Percentiles rank a stretch among this genome's conserved stretches.
These are phyloP conservation scores for Cylindrotheca fusiformis DNA, from an alignment of 108 stramenopile species.

Conservation along the genomic window DNA sequence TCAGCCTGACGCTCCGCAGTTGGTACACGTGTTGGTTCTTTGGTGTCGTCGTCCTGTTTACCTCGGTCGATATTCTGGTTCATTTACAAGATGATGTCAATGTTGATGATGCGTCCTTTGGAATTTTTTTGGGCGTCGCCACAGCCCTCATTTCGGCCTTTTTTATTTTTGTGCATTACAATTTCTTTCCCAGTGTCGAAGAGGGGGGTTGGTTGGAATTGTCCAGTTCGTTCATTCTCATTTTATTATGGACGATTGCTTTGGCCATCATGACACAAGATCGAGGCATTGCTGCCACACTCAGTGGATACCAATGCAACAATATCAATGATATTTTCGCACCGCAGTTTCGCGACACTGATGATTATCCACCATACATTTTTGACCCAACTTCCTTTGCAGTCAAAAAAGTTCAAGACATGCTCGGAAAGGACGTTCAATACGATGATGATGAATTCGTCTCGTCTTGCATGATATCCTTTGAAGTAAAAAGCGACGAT, in stretches of 20 bases:
- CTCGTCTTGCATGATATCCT: too few species aligned
- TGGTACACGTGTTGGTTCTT: conserved; percentile 39
- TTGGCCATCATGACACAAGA: conserved; percentile 41
- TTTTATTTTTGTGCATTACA: conserved; percentile 66
- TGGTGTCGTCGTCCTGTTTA: conserved; percentile 1
- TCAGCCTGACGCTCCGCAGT: conserved; percentile 46
- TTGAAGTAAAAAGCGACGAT: not conserved
- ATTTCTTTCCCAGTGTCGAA: conserved; percentile 45
- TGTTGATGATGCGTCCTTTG: conserved; percentile 35
- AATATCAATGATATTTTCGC: not conserved
- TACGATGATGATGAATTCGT: not conserved
- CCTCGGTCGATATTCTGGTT: conserved; percentile 19
- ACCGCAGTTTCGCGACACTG: not conserved
- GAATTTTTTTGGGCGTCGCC: conserved; percentile 43
- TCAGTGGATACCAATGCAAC: conserved; percentile 19
- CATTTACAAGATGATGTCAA: conserved; percentile 5
- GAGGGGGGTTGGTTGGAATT: conserved; percentile 51
- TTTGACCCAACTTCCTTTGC: conserved; percentile 1
- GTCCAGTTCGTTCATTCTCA: conserved; percentile 19
- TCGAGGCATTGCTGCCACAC: conserved; percentile 34
- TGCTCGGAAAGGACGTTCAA: not conserved
- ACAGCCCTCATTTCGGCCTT: conserved; percentile 34
- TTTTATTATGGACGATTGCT: conserved; percentile 36
- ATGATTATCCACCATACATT: not conserved
- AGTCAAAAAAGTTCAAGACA: not conserved